Evolutionary conservation across 768 basidiomycete species (phyloP), one percentile per base, ranked within the genome.

Genomic region (Lenzites betulinus): DNA sequence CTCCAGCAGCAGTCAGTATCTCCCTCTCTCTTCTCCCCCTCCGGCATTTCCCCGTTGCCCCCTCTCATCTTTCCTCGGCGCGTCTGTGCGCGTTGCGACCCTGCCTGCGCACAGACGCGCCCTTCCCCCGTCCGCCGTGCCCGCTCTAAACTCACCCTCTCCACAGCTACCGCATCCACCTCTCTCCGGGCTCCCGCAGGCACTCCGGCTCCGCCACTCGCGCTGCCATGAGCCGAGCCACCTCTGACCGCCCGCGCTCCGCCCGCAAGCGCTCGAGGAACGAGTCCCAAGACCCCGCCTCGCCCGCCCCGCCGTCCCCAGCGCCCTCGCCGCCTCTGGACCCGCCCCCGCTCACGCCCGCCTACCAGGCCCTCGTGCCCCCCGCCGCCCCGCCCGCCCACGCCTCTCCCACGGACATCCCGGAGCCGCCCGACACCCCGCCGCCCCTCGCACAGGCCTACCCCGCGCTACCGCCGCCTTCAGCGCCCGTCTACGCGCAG

Each of bases 101-200:
- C 41, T 54, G 46, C 49, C 43, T 16, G 13, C 52, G 15, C 28
- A 16, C 43, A 33, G 35, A 18, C 26, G 30, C 39, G 15, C 30
- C 33, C 51, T 25, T 33, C 18, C 11, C 53, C 16, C 30, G 18
- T 23, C 44, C 38, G 11, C 20, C 39, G 18, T 7, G 33, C 52
- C 57, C 46, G 50, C 48, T 23, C 33, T 39, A 4, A 39, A 3
- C 47, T 47, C 20, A 25, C 44, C 20, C 25, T 46, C 57, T 33
- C 67, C 44, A 1, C 68, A 92, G 90, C 66, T 92, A 91, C 68
- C 87, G 89, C 20, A 91, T 92, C 64, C 90, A 92, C 69, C 78
- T 92, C 22, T 90, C 90, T 1, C 90, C 90, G 0, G 88, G 90
- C 51, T 92, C 90, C 0, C 82, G 90, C 30, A 76, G 90, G 49